Evolutionary conservation across 192 early-diverging fungal species (phyloP).

Genomic region (Chytriomyces sp.): DNA sequence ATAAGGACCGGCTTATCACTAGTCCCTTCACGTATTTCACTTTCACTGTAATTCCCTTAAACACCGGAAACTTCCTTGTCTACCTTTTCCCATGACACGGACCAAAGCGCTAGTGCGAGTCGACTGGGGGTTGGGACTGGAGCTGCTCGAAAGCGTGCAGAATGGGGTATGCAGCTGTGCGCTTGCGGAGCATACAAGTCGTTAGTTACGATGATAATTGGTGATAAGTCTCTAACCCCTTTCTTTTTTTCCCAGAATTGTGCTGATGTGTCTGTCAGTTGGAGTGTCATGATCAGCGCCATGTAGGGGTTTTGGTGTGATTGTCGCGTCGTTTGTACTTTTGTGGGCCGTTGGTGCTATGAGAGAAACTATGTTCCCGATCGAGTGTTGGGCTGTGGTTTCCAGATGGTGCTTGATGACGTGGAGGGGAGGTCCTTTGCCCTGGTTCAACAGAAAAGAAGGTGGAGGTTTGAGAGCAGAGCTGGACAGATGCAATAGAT

Average conservation of each 20-base stretch:
- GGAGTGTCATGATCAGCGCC: neutral
- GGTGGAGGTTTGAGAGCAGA: neutral
- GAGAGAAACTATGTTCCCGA: neutral
- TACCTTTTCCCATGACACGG: too few species aligned
- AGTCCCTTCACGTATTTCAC: slow-evolving; percentile 12
- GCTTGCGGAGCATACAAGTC: slow-evolving; percentile 13
- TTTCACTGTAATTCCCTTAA: neutral
- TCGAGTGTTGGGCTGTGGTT: neutral
- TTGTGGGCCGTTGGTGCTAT: neutral
- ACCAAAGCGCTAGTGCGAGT: neutral
- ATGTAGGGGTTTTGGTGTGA: neutral
- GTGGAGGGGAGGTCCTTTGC: neutral
- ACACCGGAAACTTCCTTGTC: neutral
- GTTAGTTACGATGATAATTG: neutral
- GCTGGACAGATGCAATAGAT: too few species aligned
- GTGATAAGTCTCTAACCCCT: neutral
- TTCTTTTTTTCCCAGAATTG: neutral
- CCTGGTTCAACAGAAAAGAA: neutral
- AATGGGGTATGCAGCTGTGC: neutral
- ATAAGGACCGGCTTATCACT: neutral
- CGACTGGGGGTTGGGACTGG: neutral
- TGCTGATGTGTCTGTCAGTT: neutral
- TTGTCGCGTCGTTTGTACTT: neutral
- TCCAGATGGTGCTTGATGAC: neutral
- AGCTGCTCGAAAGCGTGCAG: neutral